A percentile compares a stretch with the other conserved stretches of the same genome.
These are phyloP conservation scores for Solanum hybrid DNA, from an alignment of 305 asterid species.

Conservation along the genomic window DNA sequence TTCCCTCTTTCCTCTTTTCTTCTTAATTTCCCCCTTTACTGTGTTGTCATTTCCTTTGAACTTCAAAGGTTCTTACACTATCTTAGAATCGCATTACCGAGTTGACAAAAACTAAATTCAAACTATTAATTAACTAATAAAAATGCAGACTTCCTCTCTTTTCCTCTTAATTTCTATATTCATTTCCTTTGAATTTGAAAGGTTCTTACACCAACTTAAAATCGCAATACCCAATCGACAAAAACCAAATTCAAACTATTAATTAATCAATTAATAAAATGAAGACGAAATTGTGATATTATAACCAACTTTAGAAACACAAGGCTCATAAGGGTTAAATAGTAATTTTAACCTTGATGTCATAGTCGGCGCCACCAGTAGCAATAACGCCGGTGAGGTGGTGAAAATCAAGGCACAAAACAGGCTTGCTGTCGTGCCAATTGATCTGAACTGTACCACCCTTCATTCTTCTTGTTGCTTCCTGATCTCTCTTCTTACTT, in stretches of 20 bases:
- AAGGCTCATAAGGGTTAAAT: not conserved
- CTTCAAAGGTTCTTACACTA: not conserved
- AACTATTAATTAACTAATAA: not conserved
- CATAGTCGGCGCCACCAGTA: constrained; percentile 94
- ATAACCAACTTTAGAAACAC: not conserved
- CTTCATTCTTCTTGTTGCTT: constrained; percentile 31
- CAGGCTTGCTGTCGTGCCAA: constrained; percentile 97
- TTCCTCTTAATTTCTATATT: not conserved
- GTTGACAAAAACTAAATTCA: not conserved
- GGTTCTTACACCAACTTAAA: not conserved
- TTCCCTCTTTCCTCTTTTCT: not conserved
- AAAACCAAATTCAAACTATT: not conserved
- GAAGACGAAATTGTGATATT: not conserved
- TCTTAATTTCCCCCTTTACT: not conserved
- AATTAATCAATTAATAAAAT: not conserved
- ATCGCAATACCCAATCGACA: not conserved
- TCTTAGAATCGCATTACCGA: not conserved
- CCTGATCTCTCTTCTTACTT: not conserved
- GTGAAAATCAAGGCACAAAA: constrained; percentile 87
- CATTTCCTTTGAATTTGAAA: not conserved
- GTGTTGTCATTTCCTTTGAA: not conserved
- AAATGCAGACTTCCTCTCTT: not conserved
- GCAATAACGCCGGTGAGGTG: constrained; percentile 64
- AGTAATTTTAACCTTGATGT: constrained; percentile 55
- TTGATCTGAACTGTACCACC: constrained; percentile 93